Evolutionary conservation across 192 early-diverging fungal species (phyloP).

Genomic region (Entomortierella beljakovae): DNA sequence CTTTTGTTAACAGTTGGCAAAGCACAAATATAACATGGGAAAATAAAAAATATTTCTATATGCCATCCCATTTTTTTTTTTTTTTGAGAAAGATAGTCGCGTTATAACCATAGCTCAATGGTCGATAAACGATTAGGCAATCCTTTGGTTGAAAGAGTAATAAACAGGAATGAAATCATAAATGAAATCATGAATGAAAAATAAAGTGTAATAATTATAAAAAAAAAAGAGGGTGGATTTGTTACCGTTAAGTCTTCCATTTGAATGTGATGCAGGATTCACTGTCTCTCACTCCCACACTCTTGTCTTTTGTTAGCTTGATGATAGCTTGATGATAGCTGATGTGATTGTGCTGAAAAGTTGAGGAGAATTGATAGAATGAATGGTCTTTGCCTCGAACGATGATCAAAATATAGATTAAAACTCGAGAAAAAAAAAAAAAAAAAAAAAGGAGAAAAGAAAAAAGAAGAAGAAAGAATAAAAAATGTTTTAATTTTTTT

Average conservation of each 20-base stretch:
- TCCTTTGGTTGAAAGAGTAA: too few species aligned
- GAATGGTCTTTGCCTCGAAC: too few species aligned
- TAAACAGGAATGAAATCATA: too few species aligned
- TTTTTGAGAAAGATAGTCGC: too few species aligned
- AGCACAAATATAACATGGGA: neutral
- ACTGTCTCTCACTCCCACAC: too few species aligned
- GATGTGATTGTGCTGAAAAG: neutral
- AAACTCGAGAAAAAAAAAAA: neutral
- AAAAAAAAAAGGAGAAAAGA: neutral
- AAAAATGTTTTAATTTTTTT: neutral
- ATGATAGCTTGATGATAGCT: neutral
- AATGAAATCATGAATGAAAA: neutral
- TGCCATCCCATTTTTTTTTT: neutral
- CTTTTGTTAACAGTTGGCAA: too few species aligned
- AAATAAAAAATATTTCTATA: neutral
- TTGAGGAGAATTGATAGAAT: neutral
- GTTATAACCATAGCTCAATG: too few species aligned
- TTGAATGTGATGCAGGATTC: neutral
- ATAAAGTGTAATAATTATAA: neutral
- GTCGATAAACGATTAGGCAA: too few species aligned
- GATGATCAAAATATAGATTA: constrained; percentile 2
- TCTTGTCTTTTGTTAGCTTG: too few species aligned
- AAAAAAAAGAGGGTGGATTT: neutral
- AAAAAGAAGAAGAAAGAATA: neutral
- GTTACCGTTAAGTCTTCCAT: constrained; percentile 53